phyloP scores from a whole-genome alignment of 805 yeast species.

The Suhomyces xylopsoci region DNA sequence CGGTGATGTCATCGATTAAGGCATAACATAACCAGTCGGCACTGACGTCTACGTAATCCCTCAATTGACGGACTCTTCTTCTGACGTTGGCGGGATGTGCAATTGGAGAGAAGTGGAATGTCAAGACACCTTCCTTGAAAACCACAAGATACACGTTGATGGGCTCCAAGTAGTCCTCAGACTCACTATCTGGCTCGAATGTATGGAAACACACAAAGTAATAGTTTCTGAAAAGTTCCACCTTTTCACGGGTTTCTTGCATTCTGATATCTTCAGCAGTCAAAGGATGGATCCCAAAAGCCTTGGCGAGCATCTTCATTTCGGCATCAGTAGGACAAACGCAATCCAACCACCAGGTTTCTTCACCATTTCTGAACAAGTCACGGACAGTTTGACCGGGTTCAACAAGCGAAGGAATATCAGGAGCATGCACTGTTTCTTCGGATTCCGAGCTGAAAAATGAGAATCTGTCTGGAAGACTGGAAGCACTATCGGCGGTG shows the following conservation, averaged over 20 bases:
- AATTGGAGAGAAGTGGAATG: constrained; percentile 28
- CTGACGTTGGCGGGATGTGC: constrained; percentile 28
- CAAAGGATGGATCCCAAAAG: constrained; percentile 96
- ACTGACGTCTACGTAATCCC: constrained; percentile 28
- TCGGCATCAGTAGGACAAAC: constrained; percentile 91
- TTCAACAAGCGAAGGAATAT: constrained; percentile 20
- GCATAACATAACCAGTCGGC: constrained; percentile 33
- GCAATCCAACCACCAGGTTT: constrained; percentile 68
- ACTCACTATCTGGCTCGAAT: constrained; percentile 69
- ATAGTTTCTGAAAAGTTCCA: constrained; percentile 83
- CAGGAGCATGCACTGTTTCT: constrained; percentile 28
- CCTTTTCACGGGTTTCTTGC: constrained; percentile 97
- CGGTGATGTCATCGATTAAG: constrained; percentile 29
- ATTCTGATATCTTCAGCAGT: constrained; percentile 96
- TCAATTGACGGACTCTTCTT: constrained; percentile 27
- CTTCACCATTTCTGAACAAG: constrained; percentile 23
- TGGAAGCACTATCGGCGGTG: constrained; percentile 21
- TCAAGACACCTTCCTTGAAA: constrained; percentile 26
- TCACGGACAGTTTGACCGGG: constrained; percentile 21
- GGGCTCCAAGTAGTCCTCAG: constrained; percentile 32
- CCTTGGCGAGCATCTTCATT: constrained; percentile 87
- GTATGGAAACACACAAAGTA: constrained; percentile 97
- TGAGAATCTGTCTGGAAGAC: constrained; percentile 53
- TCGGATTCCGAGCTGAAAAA: constrained; percentile 26
- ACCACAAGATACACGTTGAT: constrained; percentile 27